phyloP scores from a whole-genome alignment of 495 filamentous ascomycete genomes.

The Podospora anserina region DNA sequence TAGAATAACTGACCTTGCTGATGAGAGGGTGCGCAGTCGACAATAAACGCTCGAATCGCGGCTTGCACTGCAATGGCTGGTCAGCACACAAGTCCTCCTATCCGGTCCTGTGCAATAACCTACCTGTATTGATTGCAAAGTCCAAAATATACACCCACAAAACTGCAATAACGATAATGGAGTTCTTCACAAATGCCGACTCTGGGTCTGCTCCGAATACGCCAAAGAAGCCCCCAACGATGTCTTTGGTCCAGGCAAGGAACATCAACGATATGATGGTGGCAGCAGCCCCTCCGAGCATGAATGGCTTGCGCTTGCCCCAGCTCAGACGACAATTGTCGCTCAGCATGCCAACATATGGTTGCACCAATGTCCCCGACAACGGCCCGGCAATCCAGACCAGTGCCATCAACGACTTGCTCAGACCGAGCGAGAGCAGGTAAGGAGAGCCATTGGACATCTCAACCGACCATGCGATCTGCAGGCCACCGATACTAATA shows the following conservation, averaged over 20 bases:
- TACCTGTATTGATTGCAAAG: slow-evolving; percentile 90
- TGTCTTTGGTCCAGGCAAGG: slow-evolving; percentile 79
- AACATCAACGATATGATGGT: slow-evolving; percentile 70
- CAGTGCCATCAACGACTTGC: slow-evolving; percentile 86
- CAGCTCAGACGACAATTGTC: slow-evolving; percentile 77
- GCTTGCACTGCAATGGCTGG: slow-evolving; percentile 63
- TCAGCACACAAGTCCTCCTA: slow-evolving; percentile 9
- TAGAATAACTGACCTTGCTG: slow-evolving; percentile 60
- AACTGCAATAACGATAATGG: slow-evolving; percentile 70
- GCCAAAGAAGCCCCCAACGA: slow-evolving; percentile 64
- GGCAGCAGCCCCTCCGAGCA: slow-evolving; percentile 69
- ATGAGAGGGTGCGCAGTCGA: slow-evolving; percentile 83
- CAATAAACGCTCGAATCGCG: slow-evolving; percentile 81
- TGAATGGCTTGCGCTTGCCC: slow-evolving; percentile 88
- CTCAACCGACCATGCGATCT: slow-evolving; percentile 94
- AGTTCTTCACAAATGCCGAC: slow-evolving; percentile 56
- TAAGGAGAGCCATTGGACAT: slow-evolving; percentile 77
- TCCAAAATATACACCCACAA: slow-evolving; percentile 80
- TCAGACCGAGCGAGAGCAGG: slow-evolving; percentile 73
- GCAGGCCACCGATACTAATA: slow-evolving; percentile 76
- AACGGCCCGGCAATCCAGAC: slow-evolving; percentile 94
- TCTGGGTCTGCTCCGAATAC: slow-evolving; percentile 67
- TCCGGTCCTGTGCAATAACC: slow-evolving; percentile 15
- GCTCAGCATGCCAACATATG: slow-evolving; percentile 88
- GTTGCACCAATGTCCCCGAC: slow-evolving; percentile 82